phyloP scores from a whole-genome alignment of 2,329 filamentous ascomycete species.

The Cercospora nicotianae region DNA sequence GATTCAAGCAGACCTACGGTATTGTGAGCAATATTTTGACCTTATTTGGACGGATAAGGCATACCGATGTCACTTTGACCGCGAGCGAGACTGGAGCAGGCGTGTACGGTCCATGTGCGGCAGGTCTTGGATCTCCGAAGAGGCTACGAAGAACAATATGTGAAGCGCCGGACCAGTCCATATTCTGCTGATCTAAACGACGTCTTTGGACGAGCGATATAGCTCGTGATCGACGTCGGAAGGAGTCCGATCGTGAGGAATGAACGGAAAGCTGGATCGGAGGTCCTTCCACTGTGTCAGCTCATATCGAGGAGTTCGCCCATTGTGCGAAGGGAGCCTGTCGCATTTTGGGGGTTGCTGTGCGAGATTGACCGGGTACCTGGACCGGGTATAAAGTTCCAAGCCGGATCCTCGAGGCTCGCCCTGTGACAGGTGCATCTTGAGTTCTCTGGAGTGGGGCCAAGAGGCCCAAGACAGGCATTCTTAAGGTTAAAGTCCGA shows the following conservation, averaged over 20 bases:
- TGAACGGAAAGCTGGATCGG: not conserved
- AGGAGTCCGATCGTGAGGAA: not conserved
- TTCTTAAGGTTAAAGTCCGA: not conserved
- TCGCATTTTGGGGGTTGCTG: not conserved
- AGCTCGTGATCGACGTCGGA: not conserved
- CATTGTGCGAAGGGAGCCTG: not conserved
- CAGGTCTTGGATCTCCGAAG: conserved; percentile 16
- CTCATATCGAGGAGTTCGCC: not conserved
- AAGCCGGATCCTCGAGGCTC: not conserved
- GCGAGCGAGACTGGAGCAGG: conserved; percentile 17
- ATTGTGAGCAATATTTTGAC: not conserved
- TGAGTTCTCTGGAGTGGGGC: not conserved
- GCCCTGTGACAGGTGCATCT: not conserved
- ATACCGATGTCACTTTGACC: conserved; percentile 19
- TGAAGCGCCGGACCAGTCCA: not conserved
- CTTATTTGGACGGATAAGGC: not conserved
- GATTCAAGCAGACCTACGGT: conserved; percentile 18
- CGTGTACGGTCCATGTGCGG: conserved; percentile 6
- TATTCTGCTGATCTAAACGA: not conserved
- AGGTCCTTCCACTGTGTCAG: not conserved
- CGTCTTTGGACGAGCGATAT: not conserved
- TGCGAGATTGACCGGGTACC: not conserved
- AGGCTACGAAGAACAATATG: conserved; percentile 13
- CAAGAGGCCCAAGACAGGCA: not conserved
- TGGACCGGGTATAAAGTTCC: not conserved